phyloP scores from a whole-genome alignment of 495 filamentous ascomycete genomes.

The Hypoxylon crocopeplum region DNA sequence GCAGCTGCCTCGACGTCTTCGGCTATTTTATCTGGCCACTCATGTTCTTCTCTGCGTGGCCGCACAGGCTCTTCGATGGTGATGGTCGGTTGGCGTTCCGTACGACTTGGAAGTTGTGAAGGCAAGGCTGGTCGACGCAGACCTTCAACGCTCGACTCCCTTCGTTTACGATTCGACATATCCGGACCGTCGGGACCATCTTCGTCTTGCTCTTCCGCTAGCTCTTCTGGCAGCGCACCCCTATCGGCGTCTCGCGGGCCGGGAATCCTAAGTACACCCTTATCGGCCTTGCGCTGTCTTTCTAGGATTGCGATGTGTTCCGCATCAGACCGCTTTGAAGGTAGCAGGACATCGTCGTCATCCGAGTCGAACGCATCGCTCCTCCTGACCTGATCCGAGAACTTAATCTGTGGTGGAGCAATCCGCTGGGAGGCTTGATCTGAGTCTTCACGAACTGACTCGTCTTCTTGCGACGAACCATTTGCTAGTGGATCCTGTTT shows the following conservation, averaged over 20 bases:
- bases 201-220: conserved; percentile 23
- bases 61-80: conserved; percentile 68
- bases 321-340: conserved; percentile 66
- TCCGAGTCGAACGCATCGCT: conserved; percentile 47
- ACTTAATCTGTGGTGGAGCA: conserved; percentile 59
- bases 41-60: conserved; percentile 37
- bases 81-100: conserved; percentile 61
- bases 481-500: conserved; percentile 32
- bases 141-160: conserved; percentile 36
- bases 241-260: conserved; percentile 86
- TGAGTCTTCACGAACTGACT: conserved; percentile 17
- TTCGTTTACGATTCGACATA: conserved; percentile 10
- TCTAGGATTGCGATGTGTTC: conserved; percentile 87
- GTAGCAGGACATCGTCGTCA: conserved; percentile 48
- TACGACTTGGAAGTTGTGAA: conserved; percentile 40
- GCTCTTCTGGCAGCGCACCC: conserved; percentile 70
- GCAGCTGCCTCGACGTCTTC: conserved; percentile 46
- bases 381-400: conserved; percentile 65
- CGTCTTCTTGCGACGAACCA: conserved; percentile 37
- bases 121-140: conserved; percentile 22
- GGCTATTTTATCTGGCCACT: conserved; percentile 41
- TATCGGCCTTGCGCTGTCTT: conserved; percentile 77
- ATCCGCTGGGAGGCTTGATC: conserved; percentile 12
- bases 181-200: conserved; percentile 35
- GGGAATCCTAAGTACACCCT: conserved; percentile 80